Evolutionary conservation across 352 stramenopile genomes (phyloP).

Genomic region (Phytophthora kernoviae): DNA sequence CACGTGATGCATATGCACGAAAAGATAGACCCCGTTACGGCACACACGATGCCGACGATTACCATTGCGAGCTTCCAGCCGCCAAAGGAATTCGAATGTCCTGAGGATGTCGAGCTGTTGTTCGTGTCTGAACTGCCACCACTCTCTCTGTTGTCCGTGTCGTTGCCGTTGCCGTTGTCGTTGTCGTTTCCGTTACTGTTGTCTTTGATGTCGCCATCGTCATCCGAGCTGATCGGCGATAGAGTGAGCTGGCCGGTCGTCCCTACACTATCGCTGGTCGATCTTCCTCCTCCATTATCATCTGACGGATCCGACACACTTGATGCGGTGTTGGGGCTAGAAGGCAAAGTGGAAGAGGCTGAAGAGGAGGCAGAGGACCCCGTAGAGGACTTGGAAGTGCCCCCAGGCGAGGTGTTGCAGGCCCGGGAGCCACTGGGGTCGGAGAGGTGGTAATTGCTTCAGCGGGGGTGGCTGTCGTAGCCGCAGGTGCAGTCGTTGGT

Average conservation of each 20-base stretch:
- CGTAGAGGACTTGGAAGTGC: conserved; percentile 13
- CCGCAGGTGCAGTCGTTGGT: conserved; percentile 10
- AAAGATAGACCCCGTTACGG: conserved; percentile 59
- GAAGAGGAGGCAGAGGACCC: conserved; percentile 8
- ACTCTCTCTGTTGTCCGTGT: conserved; percentile 2
- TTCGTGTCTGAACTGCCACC: conserved; percentile 11
- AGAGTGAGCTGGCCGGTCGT: conserved; percentile 32
- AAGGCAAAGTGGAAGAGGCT: conserved; percentile 4
- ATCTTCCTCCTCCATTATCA: conserved; percentile 4
- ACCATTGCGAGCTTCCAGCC: conserved; percentile 49
- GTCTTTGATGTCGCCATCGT: conserved; percentile 8
- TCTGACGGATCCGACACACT: conserved; percentile 5
- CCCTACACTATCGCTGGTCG: conserved; percentile 18
- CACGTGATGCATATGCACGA: conserved; percentile 51
- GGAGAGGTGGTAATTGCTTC: background rate
- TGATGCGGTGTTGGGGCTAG: conserved; percentile 6
- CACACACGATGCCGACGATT: conserved; percentile 47
- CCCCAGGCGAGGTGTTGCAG: conserved; percentile 11
- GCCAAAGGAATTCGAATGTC: conserved; percentile 26
- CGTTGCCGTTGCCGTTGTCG: conserved; percentile 5
- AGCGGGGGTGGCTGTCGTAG: conserved; percentile 13
- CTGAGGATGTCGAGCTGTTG: conserved; percentile 21
- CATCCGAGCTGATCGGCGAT: conserved; percentile 36
- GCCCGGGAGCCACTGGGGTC: conserved; percentile 9
- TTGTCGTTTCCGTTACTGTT: conserved; percentile 9